A percentile compares a stretch with the other conserved stretches of the same genome.
Conservation (phyloP, 2,329 filamentous ascomycete species). For the Fusarium tupiense region DNA sequence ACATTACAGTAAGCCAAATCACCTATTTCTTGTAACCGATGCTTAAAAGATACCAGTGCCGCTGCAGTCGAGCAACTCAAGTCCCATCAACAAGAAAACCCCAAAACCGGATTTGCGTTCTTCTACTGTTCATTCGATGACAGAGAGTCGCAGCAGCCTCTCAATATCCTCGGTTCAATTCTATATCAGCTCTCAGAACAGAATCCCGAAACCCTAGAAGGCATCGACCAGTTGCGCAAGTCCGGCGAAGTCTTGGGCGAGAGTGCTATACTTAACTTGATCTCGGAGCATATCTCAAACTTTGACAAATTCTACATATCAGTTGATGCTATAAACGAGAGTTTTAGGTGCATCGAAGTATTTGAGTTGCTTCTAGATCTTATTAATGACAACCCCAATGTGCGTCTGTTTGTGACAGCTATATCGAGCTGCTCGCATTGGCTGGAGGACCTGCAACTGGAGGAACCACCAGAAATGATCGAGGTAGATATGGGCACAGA, state of each 20-base stretch:
- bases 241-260: rapidly evolving
- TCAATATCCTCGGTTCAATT: not conserved
- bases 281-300: rapidly evolving
- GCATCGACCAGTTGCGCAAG: not conserved
- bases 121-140: not conserved
- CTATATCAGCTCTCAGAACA: not conserved
- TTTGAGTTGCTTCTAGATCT: not conserved
- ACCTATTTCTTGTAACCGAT: no score
- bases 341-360: rapidly evolving
- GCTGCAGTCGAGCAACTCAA: not conserved
- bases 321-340: not conserved
- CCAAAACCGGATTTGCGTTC: rapidly evolving
- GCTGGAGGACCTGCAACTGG: not conserved
- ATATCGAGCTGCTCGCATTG: not conserved
- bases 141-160: not conserved
- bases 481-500: not conserved
- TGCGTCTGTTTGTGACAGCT: rapidly evolving
- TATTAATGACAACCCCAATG: rapidly evolving
- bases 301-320: not conserved
- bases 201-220: not conserved
- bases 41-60: not conserved
- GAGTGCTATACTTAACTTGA: rapidly evolving
- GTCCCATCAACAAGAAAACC: not conserved
- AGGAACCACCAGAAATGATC: rapidly evolving
- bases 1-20: not conserved